Evolutionary conservation across 768 basidiomycete genomes (phyloP).

Genomic region (Rhizopogon rudus): DNA sequence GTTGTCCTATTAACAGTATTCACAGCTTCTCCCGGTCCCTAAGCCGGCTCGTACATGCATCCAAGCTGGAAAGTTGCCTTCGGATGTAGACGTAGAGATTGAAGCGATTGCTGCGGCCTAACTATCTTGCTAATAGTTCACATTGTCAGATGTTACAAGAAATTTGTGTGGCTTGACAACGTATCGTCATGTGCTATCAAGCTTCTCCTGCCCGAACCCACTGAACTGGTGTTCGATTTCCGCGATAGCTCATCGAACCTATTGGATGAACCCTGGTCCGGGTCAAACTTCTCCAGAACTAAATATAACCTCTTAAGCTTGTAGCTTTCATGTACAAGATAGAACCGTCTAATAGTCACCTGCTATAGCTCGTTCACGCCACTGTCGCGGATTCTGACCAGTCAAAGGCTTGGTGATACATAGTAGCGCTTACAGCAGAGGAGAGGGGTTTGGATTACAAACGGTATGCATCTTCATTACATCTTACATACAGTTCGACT

Average conservation of each 20-base stretch:
- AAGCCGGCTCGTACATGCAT: constrained; percentile 78
- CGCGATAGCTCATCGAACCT: too few species aligned
- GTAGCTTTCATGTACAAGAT: background rate
- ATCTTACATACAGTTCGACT: background rate
- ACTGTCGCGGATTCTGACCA: too few species aligned
- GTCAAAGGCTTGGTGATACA: too few species aligned
- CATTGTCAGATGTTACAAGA: too few species aligned
- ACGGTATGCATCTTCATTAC: background rate
- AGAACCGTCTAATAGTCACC: background rate
- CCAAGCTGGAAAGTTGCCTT: constrained; percentile 63
- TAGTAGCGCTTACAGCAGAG: background rate
- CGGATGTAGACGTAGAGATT: constrained; percentile 70
- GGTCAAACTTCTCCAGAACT: background rate
- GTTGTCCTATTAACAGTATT: constrained; percentile 1
- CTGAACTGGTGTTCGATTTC: too few species aligned
- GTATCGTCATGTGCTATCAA: too few species aligned
- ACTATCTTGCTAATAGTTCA: background rate
- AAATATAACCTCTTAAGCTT: background rate
- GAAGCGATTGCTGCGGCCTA: constrained; percentile 54
- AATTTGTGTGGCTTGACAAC: background rate
- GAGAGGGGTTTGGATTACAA: background rate
- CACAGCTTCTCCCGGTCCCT: constrained; percentile 42
- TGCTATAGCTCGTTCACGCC: background rate
- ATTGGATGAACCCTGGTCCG: too few species aligned
- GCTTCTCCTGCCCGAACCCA: too few species aligned